phyloP scores from a whole-genome alignment of 1,284 basidiomycete species.

The Gomphus bonarii region DNA sequence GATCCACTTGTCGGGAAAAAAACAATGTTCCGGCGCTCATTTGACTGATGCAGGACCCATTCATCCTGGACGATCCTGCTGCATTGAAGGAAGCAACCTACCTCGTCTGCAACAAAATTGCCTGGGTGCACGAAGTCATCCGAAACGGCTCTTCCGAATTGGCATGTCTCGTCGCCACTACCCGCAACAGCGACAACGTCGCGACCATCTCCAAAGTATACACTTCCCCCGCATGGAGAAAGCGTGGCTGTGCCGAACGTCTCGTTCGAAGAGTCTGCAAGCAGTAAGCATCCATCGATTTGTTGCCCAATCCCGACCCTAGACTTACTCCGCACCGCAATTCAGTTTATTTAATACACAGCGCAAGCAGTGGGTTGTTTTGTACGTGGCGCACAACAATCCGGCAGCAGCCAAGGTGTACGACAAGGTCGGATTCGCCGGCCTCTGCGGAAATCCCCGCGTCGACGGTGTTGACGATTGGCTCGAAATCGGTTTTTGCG shows the following conservation, averaged over 20 bases:
- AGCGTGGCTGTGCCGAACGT: conserved; percentile 43
- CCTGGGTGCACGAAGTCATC: conserved; percentile 51
- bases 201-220: conserved; percentile 59
- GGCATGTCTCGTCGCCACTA: conserved; percentile 56
- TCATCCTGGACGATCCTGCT: conserved; percentile 30
- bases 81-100: conserved; percentile 41
- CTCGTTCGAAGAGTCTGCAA: conserved; percentile 43
- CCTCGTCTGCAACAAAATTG: conserved; percentile 35
- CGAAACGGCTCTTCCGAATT: conserved; percentile 22
- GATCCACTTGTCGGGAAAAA: not conserved
- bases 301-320: not conserved
- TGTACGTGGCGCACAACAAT: conserved; percentile 49
- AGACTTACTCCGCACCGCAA: not conserved
- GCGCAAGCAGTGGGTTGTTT: conserved; percentile 33
- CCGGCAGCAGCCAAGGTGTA: conserved; percentile 40
- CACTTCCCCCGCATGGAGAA: conserved; percentile 40
- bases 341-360: conserved; percentile 21
- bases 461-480: conserved; percentile 40
- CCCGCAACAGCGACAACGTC: conserved; percentile 38
- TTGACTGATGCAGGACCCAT: conserved; percentile 35
- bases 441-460: conserved; percentile 28
- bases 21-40: conserved; percentile 1
- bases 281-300: conserved; percentile 2
- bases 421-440: conserved; percentile 47
- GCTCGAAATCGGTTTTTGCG: conserved; percentile 53